Percentiles rank a stretch among this genome's conserved stretches.
Conservation (phyloP, 2,329 filamentous ascomycete species). For the Epichloe amarillans region DNA sequence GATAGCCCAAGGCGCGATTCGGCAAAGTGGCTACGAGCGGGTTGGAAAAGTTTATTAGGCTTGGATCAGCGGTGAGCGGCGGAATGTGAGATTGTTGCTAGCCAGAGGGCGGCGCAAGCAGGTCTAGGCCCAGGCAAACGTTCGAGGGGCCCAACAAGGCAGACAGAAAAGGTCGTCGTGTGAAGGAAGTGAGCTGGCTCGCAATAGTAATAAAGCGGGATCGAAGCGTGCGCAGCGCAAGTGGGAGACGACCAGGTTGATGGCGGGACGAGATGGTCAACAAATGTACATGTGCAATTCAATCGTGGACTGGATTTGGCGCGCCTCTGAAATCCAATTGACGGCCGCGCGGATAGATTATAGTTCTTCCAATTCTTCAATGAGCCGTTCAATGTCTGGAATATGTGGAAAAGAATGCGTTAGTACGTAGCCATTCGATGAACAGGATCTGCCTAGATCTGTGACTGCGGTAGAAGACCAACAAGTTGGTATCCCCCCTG, state of each 20-base stretch:
- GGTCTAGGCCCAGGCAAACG: neutral
- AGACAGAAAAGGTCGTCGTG: neutral
- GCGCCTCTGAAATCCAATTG: neutral
- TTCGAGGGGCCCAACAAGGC: neutral
- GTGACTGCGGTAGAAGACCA: no score
- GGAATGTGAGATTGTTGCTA: neutral
- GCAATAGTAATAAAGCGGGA: neutral
- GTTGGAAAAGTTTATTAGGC: neutral
- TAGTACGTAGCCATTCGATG: no score
- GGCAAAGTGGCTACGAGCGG: constrained; percentile 1
- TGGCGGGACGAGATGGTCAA: constrained; percentile 2
- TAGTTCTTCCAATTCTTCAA: no score
- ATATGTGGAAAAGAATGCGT: no score
- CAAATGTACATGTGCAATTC: neutral
- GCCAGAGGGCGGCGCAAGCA: neutral
- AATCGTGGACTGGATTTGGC: neutral
- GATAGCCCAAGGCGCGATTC: neutral
- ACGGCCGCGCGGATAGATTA: no score
- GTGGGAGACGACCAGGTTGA: neutral
- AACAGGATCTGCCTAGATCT: no score
- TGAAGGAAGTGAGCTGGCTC: neutral
- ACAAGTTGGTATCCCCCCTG: neutral
- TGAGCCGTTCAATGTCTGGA: no score
- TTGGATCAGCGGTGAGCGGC: constrained; percentile 3
- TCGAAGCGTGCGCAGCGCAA: neutral